A percentile compares a stretch with the other conserved stretches of the same genome.
phyloP scores from a whole-genome alignment of 2,329 filamentous ascomycete species.

The Botrytis elliptica region DNA sequence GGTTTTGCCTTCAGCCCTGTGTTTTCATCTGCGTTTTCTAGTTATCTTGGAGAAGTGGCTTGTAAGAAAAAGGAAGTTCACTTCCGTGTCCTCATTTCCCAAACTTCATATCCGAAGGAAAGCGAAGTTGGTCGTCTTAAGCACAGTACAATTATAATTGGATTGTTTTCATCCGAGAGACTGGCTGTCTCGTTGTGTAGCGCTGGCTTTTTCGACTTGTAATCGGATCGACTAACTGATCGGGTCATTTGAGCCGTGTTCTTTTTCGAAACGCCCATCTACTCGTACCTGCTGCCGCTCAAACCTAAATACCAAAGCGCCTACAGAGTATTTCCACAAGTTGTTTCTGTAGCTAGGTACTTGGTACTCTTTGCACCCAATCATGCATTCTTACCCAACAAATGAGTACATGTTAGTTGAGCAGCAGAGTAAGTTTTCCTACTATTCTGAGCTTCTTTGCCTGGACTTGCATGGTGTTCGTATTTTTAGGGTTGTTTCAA shows the following conservation, averaged over 20 bases:
- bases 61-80: background rate
- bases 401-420: background rate
- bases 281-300: conserved; percentile 3
- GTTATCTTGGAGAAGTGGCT: background rate
- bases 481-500: background rate
- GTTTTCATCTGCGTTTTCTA: background rate
- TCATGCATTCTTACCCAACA: conserved; percentile 12
- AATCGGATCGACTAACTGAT: background rate
- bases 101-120: background rate
- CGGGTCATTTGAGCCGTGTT: background rate
- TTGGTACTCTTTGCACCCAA: background rate
- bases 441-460: background rate
- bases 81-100: background rate
- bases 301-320: conserved; percentile 4
- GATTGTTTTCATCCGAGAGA: background rate
- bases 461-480: background rate
- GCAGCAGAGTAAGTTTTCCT: background rate
- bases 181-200: background rate
- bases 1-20: conserved; percentile 16
- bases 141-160: background rate
- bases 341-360: background rate
- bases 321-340: background rate
- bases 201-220: background rate
- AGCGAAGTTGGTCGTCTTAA: background rate
- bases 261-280: conserved; percentile 12